A percentile compares a stretch with the other conserved stretches of the same genome.
Evolutionary conservation across 768 basidiomycete species (phyloP).

Genomic region (Collybia mongolica): DNA sequence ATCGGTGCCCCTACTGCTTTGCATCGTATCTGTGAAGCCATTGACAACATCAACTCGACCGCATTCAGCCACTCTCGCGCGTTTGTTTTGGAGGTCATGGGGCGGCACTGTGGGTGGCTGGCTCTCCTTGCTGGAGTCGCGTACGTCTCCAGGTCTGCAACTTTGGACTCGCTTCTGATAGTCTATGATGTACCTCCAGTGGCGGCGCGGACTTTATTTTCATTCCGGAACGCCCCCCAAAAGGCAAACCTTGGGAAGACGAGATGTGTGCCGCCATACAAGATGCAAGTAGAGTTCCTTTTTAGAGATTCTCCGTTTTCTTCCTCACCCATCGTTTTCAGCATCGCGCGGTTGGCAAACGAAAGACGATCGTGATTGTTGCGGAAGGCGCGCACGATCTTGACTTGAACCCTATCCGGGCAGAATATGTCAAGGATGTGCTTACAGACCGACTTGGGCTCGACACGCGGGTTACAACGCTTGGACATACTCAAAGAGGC

Average conservation of each 20-base stretch:
- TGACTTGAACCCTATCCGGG: conserved; percentile 86
- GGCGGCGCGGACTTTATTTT: conserved; percentile 96
- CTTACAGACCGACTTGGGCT: conserved; percentile 84
- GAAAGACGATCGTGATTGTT: conserved; percentile 98
- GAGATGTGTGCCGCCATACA: conserved; percentile 87
- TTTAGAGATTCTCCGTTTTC: background rate
- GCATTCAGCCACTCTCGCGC: conserved; percentile 95
- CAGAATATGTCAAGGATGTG: conserved; percentile 89
- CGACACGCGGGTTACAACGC: conserved; percentile 94
- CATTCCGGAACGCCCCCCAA: conserved; percentile 92
- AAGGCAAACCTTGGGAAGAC: conserved; percentile 80
- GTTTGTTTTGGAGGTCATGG: conserved; percentile 99
- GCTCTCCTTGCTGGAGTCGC: conserved; percentile 91
- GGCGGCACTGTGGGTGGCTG: conserved; percentile 99
- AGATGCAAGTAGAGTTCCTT: conserved; percentile 49
- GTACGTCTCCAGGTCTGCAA: conserved; percentile 34
- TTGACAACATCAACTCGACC: conserved; percentile 98
- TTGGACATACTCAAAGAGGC: conserved; percentile 96
- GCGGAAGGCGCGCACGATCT: conserved; percentile 94
- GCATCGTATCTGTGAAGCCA: conserved; percentile 95
- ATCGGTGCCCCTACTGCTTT: conserved; percentile 96
- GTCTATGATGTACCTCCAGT: conserved; percentile 29
- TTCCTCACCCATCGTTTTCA: conserved; percentile 26
- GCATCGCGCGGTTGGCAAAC: conserved; percentile 91
- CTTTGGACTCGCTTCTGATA: background rate